Evolutionary conservation across 2,329 filamentous ascomycete genomes (phyloP).

Genomic region (Pyricularia sp.): DNA sequence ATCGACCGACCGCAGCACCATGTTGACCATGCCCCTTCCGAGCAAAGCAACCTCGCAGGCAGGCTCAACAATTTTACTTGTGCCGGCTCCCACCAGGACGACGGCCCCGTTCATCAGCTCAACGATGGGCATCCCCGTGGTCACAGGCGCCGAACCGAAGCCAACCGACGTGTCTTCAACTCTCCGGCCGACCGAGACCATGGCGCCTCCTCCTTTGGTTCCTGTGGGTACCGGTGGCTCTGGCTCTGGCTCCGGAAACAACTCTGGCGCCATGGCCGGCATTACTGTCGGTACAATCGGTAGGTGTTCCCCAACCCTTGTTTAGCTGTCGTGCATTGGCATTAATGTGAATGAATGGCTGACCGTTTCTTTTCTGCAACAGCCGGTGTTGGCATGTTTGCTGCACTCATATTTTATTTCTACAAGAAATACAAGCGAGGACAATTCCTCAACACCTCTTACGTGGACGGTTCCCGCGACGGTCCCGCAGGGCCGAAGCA

Average conservation of each 20-base stretch:
- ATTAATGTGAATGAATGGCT: neutral
- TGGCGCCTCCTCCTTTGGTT: neutral
- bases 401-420: conserved; percentile 1
- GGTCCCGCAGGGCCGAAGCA: neutral
- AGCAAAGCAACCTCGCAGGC: neutral
- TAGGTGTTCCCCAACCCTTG: neutral
- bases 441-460: neutral
- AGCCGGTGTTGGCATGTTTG: neutral
- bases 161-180: neutral
- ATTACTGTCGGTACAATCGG: conserved; percentile 3
- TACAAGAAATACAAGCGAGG: conserved; percentile 2
- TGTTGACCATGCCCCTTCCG: neutral
- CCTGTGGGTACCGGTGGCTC: neutral
- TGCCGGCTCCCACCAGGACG: neutral
- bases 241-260: neutral
- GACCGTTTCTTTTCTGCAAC: neutral
- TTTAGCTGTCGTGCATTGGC: neutral
- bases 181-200: neutral
- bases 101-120: neutral
- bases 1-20: neutral
- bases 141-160: neutral
- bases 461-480: neutral
- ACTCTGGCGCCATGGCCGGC: neutral
- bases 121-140: neutral
- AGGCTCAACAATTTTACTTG: neutral